Conservation (phyloP, 106 monocot genomes). For the Dendrobium chrysotoxum region DNA sequence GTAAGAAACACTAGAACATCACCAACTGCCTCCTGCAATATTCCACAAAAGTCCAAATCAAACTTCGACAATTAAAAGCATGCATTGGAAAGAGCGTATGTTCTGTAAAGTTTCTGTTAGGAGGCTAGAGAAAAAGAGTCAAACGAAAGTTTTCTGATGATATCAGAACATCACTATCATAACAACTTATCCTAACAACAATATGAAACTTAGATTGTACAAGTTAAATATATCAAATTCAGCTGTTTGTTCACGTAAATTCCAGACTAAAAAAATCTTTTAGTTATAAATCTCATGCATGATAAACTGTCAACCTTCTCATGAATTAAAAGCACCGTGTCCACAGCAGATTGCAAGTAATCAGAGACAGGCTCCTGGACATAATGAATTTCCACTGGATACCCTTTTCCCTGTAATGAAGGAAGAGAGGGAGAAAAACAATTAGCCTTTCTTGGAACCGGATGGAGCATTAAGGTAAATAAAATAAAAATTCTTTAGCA, state of each 20-base stretch:
- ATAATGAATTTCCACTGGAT: constrained; percentile 79
- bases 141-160: background rate
- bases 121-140: background rate
- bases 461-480: background rate
- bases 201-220: background rate
- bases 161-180: background rate
- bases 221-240: background rate
- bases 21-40: constrained; percentile 67
- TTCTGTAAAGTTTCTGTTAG: background rate
- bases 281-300: background rate
- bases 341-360: constrained; percentile 81
- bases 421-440: background rate
- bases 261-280: background rate
- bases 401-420: constrained; percentile 72
- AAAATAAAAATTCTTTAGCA: background rate
- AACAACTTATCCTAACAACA: background rate
- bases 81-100: background rate
- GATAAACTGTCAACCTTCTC: constrained; percentile 38
- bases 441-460: background rate
- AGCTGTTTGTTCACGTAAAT: background rate
- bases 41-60: background rate
- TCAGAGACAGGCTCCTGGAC: constrained; percentile 80
- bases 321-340: constrained; percentile 80
- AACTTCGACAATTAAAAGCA: background rate
- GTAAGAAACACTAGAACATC: constrained; percentile 96